Evolutionary conservation across 192 early-diverging fungal genomes (phyloP), one percentile per base, ranked within the genome.

Genomic region (Entomortierella lignicola): DNA sequence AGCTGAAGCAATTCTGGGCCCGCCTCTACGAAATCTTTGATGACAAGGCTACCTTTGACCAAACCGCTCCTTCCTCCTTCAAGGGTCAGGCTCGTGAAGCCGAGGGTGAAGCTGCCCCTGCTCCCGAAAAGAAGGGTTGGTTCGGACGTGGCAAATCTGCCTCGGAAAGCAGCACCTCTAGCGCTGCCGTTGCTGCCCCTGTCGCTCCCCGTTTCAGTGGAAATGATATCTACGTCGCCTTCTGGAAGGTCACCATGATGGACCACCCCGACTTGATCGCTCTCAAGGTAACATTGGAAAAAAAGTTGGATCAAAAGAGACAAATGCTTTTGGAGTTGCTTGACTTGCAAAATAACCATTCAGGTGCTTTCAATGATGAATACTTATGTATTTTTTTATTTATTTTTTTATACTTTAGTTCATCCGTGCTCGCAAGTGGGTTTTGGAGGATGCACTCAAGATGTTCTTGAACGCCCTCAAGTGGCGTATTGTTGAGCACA

Each of bases 371-470:
- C n/a, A n/a, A n/a, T n/a, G n/a, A n/a, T n/a, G n/a, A n/a, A n/a
- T n/a, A n/a, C n/a, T n/a, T 37, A 37, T 37, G 10, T 37, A 50
- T 21, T 21, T 29, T 31, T 32, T 30, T 56, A 21, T 66, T 43
- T 34, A 29, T 13, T 18, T 30, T 56, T 42, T 15, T 55, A 21
- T 43, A 41, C 7, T 20, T 48, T 59, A 79, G 75, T 97, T 94
- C 82, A 79, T 98, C 57, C 89, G 96, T 48, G 96, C 96, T 44
- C 88, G 96, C 60, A 97, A 97, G 66, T 98, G 95, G 94, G 87
- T 95, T 54, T 79, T 94, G 15, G 84, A 92, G 26, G 90, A 90
- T 63, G 94, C 94, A 0, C 71, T 92, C 10, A 82, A 71, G 10
- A 96, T 96, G 96, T 69, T 91, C 17, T 55, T 91, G 26, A 77